phyloP scores from a whole-genome alignment of 768 basidiomycete species.

The Tricholoma flavovirens region DNA sequence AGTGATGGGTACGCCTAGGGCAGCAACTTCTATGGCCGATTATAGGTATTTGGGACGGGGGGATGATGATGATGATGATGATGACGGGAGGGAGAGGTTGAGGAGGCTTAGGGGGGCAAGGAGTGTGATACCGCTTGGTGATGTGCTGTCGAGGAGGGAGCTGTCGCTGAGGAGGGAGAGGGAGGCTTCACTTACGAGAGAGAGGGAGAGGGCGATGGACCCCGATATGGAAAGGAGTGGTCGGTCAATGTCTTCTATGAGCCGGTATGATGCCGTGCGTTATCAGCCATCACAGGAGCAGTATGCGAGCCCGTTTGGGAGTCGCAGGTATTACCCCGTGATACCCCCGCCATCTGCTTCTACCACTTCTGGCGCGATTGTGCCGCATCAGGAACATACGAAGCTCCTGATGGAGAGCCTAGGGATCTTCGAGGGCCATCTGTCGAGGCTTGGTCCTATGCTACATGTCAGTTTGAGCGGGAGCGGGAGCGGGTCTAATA shows the following conservation, averaged over 20 bases:
- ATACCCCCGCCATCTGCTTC: not conserved
- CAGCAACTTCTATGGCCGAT: constrained; percentile 53
- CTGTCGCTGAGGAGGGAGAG: constrained; percentile 10
- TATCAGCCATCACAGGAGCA: constrained; percentile 4
- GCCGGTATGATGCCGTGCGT: constrained; percentile 10
- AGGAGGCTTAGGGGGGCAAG: constrained; percentile 1
- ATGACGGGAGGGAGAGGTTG: constrained; percentile 3
- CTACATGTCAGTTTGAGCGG: constrained; percentile 14
- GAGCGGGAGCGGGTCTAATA: not conserved
- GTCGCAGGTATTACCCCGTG: constrained; percentile 3
- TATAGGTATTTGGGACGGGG: constrained; percentile 30
- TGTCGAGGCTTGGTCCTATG: constrained; percentile 41
- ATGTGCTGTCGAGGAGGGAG: constrained; percentile 5
- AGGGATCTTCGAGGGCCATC: constrained; percentile 60
- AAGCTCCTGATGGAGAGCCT: constrained; percentile 68
- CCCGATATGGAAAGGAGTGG: constrained; percentile 14
- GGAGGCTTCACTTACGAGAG: constrained; percentile 10
- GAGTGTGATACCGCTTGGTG: constrained; percentile 9
- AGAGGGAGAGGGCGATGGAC: constrained; percentile 7
- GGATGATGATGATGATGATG: constrained; percentile 14
- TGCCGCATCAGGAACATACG: constrained; percentile 49
- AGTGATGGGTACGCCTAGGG: constrained; percentile 25
- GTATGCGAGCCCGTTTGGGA: constrained; percentile 26
- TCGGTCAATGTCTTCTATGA: constrained; percentile 17
- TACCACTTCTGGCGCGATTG: constrained; percentile 10